These are phyloP conservation scores for Colletotrichum destructivum DNA, from an alignment of 2,329 filamentous ascomycete species.

Conservation along the genomic window DNA sequence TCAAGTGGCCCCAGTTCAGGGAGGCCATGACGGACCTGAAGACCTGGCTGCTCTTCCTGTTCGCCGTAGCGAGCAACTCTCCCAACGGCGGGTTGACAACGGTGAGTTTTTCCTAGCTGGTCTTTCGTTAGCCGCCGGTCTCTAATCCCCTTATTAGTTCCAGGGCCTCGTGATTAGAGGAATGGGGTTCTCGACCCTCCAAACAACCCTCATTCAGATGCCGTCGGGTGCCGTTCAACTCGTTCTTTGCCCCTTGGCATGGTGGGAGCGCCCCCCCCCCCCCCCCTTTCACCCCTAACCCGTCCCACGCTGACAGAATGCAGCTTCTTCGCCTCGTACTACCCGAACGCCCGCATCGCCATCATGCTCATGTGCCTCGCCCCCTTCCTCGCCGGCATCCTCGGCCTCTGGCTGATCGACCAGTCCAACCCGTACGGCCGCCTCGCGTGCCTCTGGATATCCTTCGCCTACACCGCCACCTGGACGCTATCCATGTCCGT, in stretches of 20 bases:
- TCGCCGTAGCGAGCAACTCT: conserved; percentile 75
- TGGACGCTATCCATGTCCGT: conserved; percentile 40
- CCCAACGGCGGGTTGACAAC: conserved; percentile 60
- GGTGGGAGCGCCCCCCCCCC: not conserved
- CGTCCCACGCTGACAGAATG: not conserved
- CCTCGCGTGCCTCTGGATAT: conserved; percentile 49
- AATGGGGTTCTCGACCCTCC: conserved; percentile 72
- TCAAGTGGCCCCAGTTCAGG: conserved; percentile 76
- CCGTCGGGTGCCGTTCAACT: conserved; percentile 66
- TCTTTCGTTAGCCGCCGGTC: not conserved
- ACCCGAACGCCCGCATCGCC: conserved; percentile 39
- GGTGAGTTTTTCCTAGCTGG: not conserved
- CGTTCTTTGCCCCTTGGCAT: conserved; percentile 36
- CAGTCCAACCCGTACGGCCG: conserved; percentile 43
- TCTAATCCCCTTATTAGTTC: conserved; percentile 71
- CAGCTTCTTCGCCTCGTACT: conserved; percentile 37
- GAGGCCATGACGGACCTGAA: conserved; percentile 64
- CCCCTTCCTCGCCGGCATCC: conserved; percentile 41
- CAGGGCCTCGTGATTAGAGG: conserved; percentile 75
- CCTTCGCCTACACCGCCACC: conserved; percentile 47
- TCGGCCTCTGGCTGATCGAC: conserved; percentile 41
- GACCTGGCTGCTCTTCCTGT: conserved; percentile 71
- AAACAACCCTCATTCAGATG: conserved; percentile 75
- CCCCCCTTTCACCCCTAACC: no score
- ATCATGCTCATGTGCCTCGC: conserved; percentile 42